Evolutionary conservation across 345 rosid species (phyloP).

Genomic region (Eucalyptus grandis): DNA sequence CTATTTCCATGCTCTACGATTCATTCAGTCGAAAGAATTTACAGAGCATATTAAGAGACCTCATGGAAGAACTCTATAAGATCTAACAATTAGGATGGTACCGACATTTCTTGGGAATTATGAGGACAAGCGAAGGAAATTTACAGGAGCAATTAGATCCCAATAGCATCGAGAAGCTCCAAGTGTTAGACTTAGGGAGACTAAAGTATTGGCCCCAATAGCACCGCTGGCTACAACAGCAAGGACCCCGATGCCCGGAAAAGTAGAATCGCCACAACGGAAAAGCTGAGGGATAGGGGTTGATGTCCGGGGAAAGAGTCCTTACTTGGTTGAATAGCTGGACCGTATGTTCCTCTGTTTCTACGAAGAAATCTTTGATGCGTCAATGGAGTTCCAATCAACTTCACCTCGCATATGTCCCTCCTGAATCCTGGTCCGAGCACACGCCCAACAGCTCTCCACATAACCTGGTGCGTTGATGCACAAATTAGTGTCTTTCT

Average conservation of each 20-base stretch:
- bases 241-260: slow-evolving; percentile 86
- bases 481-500: not conserved
- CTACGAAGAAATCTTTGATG: slow-evolving; percentile 70
- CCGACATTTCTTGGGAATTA: not conserved
- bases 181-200: slow-evolving; percentile 61
- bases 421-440: slow-evolving; percentile 68
- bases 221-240: slow-evolving; percentile 95
- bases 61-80: not conserved
- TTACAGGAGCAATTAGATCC: slow-evolving; percentile 14
- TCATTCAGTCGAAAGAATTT: not conserved
- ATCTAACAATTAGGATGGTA: not conserved
- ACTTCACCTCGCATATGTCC: slow-evolving; percentile 71
- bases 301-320: slow-evolving; percentile 72
- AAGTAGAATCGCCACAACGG: slow-evolving; percentile 88
- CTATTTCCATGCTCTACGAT: not conserved
- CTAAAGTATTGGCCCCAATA: slow-evolving; percentile 78
- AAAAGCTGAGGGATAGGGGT: slow-evolving; percentile 63
- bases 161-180: slow-evolving; percentile 79
- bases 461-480: slow-evolving; percentile 47
- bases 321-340: slow-evolving; percentile 78
- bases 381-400: slow-evolving; percentile 87
- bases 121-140: not conserved
- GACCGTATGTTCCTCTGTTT: slow-evolving; percentile 78
- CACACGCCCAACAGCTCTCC: slow-evolving; percentile 81
- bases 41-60: not conserved